Base-by-base conservation (phyloP, 257 asterid genomes). In the Oldenlandia corymbosa region DNA sequence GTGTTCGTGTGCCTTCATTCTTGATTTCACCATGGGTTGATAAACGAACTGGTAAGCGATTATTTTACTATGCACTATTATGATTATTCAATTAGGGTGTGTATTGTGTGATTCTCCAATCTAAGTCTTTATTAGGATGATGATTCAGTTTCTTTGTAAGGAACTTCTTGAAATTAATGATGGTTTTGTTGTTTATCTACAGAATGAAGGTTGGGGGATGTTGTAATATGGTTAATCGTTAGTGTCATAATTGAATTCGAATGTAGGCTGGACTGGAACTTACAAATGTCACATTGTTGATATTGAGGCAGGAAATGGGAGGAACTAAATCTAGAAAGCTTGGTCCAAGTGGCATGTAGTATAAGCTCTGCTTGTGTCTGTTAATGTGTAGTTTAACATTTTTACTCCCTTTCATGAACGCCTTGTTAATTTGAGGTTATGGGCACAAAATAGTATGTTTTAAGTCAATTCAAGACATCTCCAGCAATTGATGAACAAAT, bases 11-110 rank as follows among this genome's bases (percentile, higher is more conserved):
- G 39, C 98, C 98, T 5, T 73, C 98, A 0, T 39, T 91, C 41
- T 75, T 91, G 89, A 86, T 91, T 56, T 91, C 98, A 0, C 98
- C 98, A 1, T 91, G 98, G 98, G 75, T 91, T 65, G 93, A 92
- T 34, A 88, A 79, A 62, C 95, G 87, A 66, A 83, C 95, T 45
- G 98, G 98, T 88, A 72, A 80, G 83, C 46, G 20, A 18, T 60
- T 26, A 49, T 65, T 47, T 36, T 34, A 34, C 39, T 34, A 3
- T 58, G 59, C 73, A 34, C 9, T 0, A n/a, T 51, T 5, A 13
- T 52, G 0, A 9, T 49, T 47, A 30, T 23, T 21, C 26, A 37
- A 8, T 43, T 31, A 21, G 7, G 27, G 56, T 32, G 7, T 7
- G 46, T 3, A 26, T 3, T 26, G 9, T 42, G 52, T 39, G 53